phyloP scores from a whole-genome alignment of 345 rosid species.

The Camelina sativa region DNA sequence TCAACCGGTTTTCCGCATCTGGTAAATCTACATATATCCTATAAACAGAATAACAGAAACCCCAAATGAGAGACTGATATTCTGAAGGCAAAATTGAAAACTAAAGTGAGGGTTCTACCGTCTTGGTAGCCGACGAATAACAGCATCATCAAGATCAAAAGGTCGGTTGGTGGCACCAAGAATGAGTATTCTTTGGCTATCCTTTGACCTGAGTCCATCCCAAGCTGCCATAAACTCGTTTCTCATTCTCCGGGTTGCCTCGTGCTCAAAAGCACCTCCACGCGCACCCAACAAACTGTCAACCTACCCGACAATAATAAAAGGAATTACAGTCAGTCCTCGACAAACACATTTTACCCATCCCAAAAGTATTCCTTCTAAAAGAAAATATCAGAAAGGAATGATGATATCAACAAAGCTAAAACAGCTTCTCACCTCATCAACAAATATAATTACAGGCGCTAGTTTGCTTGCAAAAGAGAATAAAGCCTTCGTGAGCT shows the following conservation, averaged over 20 bases:
- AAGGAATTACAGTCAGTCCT: neutral
- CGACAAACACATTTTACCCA: neutral
- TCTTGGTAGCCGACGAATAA: conserved; percentile 96
- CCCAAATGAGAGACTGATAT: conserved; percentile 4
- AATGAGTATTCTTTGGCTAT: conserved; percentile 92
- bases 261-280: conserved; percentile 93
- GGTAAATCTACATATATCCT: conserved; percentile 97
- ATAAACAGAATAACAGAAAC: no score
- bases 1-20: conserved; percentile 85
- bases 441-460: conserved; percentile 95
- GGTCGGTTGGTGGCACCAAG: conserved; percentile 99
- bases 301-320: conserved; percentile 53
- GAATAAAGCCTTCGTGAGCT: conserved; percentile 46
- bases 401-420: conserved; percentile 13
- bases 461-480: conserved; percentile 93
- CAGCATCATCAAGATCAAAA: conserved; percentile 99
- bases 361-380: neutral
- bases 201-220: conserved; percentile 98
- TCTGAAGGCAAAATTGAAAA: neutral
- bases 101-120: conserved; percentile 52
- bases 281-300: conserved; percentile 99
- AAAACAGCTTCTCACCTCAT: conserved; percentile 65
- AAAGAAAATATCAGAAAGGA: no score
- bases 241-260: conserved; percentile 98
- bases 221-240: conserved; percentile 99